These are phyloP conservation scores for Chlorella sorokiniana DNA, from an alignment of 139 green algal genomes.

Conservation along the genomic window DNA sequence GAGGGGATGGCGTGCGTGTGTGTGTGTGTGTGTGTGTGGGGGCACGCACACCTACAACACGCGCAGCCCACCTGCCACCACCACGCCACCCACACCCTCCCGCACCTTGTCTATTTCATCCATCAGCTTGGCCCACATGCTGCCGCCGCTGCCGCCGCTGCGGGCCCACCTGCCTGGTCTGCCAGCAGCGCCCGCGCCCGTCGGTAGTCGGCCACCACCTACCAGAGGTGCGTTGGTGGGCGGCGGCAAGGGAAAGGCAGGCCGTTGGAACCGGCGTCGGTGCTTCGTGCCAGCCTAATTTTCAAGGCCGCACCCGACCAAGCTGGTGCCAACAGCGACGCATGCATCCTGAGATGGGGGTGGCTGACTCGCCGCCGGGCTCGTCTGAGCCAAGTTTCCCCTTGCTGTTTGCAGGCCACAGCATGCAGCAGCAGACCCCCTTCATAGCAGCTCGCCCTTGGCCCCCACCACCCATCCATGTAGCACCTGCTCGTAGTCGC, in stretches of 20 bases:
- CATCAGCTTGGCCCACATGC: conserved; percentile 52
- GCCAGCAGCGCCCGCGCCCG: conserved; percentile 45
- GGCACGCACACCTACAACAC: not conserved
- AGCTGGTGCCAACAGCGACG: too few species aligned
- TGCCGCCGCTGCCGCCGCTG: conserved; percentile 8
- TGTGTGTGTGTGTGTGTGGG: too few species aligned
- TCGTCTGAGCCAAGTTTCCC: too few species aligned
- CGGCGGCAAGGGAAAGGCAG: not conserved
- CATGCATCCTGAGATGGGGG: too few species aligned
- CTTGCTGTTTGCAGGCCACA: not conserved
- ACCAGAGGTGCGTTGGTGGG: not conserved
- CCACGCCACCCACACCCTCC: not conserved
- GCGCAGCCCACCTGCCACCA: too few species aligned
- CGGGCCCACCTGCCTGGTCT: not conserved
- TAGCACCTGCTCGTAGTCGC: conserved; percentile 57
- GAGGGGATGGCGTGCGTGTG: not conserved
- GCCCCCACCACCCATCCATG: not conserved
- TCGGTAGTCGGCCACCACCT: conserved; percentile 52
- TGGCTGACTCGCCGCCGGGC: too few species aligned
- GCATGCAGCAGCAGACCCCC: not conserved
- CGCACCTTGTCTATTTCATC: conserved; percentile 48
- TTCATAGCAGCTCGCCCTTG: not conserved
- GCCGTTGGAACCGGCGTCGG: not conserved
- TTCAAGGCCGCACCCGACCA: too few species aligned
- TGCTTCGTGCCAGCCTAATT: too few species aligned